phyloP scores from a whole-genome alignment of 2,329 filamentous ascomycete genomes.

The Teratosphaeria destructans region DNA sequence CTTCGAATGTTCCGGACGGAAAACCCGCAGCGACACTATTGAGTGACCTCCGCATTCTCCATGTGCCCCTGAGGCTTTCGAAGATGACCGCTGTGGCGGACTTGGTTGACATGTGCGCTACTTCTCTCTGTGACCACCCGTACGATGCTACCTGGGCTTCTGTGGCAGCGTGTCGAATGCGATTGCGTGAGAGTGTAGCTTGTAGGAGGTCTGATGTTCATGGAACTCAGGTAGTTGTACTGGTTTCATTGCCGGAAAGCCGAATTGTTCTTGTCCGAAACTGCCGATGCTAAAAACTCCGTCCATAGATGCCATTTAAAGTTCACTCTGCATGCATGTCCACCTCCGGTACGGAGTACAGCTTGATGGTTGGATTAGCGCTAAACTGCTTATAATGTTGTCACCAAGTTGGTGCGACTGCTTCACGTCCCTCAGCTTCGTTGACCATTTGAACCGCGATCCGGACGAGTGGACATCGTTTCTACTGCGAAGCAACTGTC shows the following conservation, averaged over 20 bases:
- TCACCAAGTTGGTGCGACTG: not conserved
- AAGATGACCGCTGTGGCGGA: conserved; percentile 20
- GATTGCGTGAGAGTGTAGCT: not conserved
- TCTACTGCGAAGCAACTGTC: not conserved
- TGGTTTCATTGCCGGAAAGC: not conserved
- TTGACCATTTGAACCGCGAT: not conserved
- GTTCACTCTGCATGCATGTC: not conserved
- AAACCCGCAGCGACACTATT: conserved; percentile 24
- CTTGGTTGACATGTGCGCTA: conserved; percentile 7
- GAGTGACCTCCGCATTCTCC: conserved; percentile 23
- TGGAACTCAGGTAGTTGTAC: too few species aligned
- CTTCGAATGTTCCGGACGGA: conserved; percentile 26
- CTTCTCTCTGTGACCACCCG: not conserved
- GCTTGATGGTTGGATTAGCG: not conserved
- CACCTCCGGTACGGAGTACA: not conserved
- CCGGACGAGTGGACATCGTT: not conserved
- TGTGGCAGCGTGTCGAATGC: not conserved
- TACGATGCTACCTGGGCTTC: not conserved
- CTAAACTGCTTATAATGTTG: not conserved
- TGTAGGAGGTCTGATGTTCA: too few species aligned
- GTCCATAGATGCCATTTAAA: not conserved
- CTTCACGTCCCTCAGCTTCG: not conserved
- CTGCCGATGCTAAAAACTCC: not conserved
- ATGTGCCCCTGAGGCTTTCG: conserved; percentile 23
- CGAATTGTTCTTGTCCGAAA: not conserved